A percentile compares a stretch with the other conserved stretches of the same genome.
Conservation (phyloP, 1,284 basidiomycete species). For the Puccinia novopanici region DNA sequence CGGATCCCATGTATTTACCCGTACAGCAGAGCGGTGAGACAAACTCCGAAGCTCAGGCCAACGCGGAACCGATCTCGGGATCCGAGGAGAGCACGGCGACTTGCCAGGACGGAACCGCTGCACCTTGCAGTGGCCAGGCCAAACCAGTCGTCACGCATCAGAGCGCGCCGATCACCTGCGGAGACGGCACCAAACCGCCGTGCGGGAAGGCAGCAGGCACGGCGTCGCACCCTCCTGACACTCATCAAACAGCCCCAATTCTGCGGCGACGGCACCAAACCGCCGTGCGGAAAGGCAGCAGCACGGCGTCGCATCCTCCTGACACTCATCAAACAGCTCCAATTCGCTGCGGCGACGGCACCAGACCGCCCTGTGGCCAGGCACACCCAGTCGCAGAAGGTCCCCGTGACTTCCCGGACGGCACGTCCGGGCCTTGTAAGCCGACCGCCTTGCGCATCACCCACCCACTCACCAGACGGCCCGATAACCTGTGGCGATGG, state of each 20-base stretch:
- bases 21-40: neutral
- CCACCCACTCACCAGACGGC: neutral
- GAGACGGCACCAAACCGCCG: conserved; percentile 15
- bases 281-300: conserved; percentile 4
- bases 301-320: neutral
- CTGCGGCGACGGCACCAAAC: conserved; percentile 27
- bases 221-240: neutral
- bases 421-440: neutral
- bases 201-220: neutral
- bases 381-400: too few species aligned
- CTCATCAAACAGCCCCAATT: conserved; percentile 32
- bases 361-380: too few species aligned
- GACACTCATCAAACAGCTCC: conserved; percentile 36
- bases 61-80: neutral
- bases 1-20: neutral
- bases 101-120: conserved; percentile 1
- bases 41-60: neutral
- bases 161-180: conserved; percentile 28
- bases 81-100: conserved; percentile 1
- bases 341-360: neutral
- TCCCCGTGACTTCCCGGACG: too few species aligned
- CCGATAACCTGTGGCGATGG: neutral
- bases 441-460: neutral
- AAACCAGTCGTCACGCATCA: conserved; percentile 15
- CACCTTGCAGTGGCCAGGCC: neutral